phyloP scores from a whole-genome alignment of 805 yeast genomes.

The Brettanomyces nanus region DNA sequence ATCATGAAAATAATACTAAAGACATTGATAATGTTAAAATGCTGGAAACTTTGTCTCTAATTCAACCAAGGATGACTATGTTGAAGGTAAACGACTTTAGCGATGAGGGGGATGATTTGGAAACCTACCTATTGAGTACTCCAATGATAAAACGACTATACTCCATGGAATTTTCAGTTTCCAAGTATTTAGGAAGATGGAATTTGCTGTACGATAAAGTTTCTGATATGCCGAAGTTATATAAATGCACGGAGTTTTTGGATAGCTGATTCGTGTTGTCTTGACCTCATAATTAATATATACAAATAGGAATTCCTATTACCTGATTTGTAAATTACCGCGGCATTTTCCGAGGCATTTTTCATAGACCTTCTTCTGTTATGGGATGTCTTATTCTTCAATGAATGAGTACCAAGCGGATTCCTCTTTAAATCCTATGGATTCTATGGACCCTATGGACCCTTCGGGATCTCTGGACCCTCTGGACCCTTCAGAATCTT shows the following conservation, averaged over 20 bases:
- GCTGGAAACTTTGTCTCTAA: slow-evolving; percentile 15
- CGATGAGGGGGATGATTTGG: slow-evolving; percentile 2
- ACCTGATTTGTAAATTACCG: too few relatives aligned
- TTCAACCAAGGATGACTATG: slow-evolving; percentile 15
- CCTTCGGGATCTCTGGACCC: too few relatives aligned
- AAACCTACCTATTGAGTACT: slow-evolving; percentile 13
- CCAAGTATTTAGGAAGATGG: slow-evolving; percentile 5
- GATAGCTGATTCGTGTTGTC: not conserved
- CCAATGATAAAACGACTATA: slow-evolving; percentile 14
- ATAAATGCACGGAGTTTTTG: not conserved
- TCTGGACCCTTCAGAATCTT: too few relatives aligned
- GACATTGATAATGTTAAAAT: slow-evolving; percentile 13
- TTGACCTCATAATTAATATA: not conserved
- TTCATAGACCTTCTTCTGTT: too few relatives aligned
- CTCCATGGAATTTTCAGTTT: slow-evolving; percentile 2
- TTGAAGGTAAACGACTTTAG: slow-evolving; percentile 9
- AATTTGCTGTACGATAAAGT: slow-evolving; percentile 4
- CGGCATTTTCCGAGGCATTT: too few relatives aligned
- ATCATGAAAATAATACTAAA: slow-evolving; percentile 7
- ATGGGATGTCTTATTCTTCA: too few relatives aligned
- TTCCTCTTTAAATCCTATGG: too few relatives aligned
- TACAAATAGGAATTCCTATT: not conserved
- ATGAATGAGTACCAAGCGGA: too few relatives aligned
- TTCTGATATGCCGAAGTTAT: not conserved
- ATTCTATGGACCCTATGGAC: too few relatives aligned